Base-by-base conservation (phyloP, 805 yeast genomes). In the Yamadazyma nakazawae region DNA sequence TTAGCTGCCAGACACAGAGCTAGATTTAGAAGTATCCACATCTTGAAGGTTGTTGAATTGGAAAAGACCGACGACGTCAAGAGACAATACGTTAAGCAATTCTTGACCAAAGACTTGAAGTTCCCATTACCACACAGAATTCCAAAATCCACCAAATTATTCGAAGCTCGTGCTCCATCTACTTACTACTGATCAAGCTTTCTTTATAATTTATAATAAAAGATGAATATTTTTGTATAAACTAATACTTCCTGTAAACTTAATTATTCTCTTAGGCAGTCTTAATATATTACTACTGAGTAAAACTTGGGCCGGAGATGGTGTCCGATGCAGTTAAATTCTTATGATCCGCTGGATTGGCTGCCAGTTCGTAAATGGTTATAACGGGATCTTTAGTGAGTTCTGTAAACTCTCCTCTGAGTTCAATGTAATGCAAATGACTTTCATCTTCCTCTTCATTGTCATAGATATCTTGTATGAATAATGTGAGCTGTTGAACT, bases 1-100 rank as follows among this genome's bases (percentile, higher is more conserved):
- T 87, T 94, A 87, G 99, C 99, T 79, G 97, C 99, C 65, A 91
- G 99, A 83, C 99, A 94, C 96, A 90, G 99, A 86, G 94, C 99
- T 72, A 90, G 99, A 85, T 94, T 94, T 85, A 89, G 99, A 86
- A 85, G 92, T 64, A 88, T 94, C 78, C 99, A 94, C 88, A 89
- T 94, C 77, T 88, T 94, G 77, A 94, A 94, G 89, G 97, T 94
- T 75, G 97, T 91, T 74, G 98, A 92, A 83, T 85, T 94, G 71
- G 96, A 85, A 78, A 91, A 89, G 86, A 83, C 94, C 65, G 96
- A 88, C 57, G 99, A 94, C 68, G 96, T 94, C 75, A 94, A 89
- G 91, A 89, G 99, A 81, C 97, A 88, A 79, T 92, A 94, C 94
- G 84, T 90, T 76, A 91, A 83, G 82, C 99, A 94, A 84, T 90